Evolutionary conservation across 2,329 filamentous ascomycete genomes (phyloP).

Genomic region (Metarhizium humberi): DNA sequence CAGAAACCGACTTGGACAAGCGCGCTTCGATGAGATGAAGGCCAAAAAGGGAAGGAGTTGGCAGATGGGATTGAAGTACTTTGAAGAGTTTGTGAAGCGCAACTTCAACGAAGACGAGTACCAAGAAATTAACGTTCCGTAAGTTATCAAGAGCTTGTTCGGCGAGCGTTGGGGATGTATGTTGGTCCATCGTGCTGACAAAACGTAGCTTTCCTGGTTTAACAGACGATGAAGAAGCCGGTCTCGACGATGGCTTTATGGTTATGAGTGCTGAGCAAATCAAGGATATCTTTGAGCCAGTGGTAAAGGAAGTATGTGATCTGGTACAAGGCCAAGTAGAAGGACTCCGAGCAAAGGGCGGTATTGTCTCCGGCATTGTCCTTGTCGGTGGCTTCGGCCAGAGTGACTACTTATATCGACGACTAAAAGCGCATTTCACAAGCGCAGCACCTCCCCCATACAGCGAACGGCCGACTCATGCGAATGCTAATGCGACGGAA

Average conservation of each 20-base stretch:
- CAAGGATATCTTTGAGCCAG: conserved; percentile 66
- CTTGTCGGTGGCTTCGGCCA: conserved; percentile 76
- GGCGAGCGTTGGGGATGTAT: not conserved
- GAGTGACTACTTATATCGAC: conserved; percentile 65
- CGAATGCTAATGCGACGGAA: conserved; percentile 34
- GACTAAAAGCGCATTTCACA: conserved; percentile 60
- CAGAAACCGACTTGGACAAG: conserved; percentile 54
- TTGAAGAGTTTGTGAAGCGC: conserved; percentile 77
- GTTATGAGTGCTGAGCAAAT: conserved; percentile 61
- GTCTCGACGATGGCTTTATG: conserved; percentile 67
- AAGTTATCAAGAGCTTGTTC: conserved; percentile 17
- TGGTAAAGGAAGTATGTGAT: conserved; percentile 61
- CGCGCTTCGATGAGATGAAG: conserved; percentile 66
- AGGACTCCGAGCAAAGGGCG: conserved; percentile 50
- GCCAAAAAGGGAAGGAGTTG: conserved; percentile 69
- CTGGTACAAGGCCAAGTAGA: conserved; percentile 60
- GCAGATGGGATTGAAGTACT: conserved; percentile 71
- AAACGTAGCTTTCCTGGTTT: conserved; percentile 57
- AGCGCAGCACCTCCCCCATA: conserved; percentile 51
- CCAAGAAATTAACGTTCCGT: conserved; percentile 68
- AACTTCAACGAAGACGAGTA: conserved; percentile 76
- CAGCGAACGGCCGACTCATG: conserved; percentile 61
- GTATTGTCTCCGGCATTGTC: conserved; percentile 63
- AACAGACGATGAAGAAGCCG: conserved; percentile 65
- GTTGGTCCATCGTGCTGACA: not conserved